Evolutionary conservation across 78 protist species (phyloP).

Genomic region (Salpingoeca rosetta): DNA sequence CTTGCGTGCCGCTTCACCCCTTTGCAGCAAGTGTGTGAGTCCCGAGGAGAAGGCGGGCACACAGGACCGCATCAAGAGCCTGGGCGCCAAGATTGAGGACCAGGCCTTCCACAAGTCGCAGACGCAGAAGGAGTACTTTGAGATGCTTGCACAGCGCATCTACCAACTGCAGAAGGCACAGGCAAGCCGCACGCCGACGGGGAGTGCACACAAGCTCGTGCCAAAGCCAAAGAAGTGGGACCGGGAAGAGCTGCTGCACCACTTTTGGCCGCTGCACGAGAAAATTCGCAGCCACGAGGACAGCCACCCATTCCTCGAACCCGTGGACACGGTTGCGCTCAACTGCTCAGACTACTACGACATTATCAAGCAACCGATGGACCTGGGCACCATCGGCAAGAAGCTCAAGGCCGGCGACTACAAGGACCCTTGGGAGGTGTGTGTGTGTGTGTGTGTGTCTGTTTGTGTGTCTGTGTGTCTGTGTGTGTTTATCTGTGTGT

Average conservation of each 20-base stretch:
- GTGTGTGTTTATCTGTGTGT: no score
- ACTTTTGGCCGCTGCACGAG: constrained; percentile 19
- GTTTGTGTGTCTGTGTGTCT: no score
- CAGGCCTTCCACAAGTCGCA: not conserved
- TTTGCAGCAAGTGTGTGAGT: not conserved
- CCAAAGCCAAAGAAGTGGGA: not conserved
- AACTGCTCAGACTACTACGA: constrained; percentile 19
- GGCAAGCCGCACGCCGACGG: not conserved
- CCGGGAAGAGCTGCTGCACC: not conserved
- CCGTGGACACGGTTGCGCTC: constrained; percentile 20
- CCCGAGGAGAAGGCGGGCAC: not conserved
- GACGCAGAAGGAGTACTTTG: constrained; percentile 10
- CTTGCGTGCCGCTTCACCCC: not conserved
- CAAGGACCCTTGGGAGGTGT: not conserved
- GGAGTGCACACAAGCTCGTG: not conserved
- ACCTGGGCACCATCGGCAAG: constrained; percentile 18
- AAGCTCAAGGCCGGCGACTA: not conserved
- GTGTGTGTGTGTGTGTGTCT: no score
- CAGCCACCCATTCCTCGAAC: constrained; percentile 26
- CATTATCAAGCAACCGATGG: constrained; percentile 55
- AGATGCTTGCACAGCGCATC: constrained; percentile 10
- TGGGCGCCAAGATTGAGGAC: not conserved
- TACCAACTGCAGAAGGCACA: constrained; percentile 5
- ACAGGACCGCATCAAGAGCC: not conserved
- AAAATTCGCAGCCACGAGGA: not conserved